Evolutionary conservation across 225 moss, liverwort and hornwort genomes (phyloP), one percentile per base, ranked within the genome.

Genomic region (Ulota crispa): DNA sequence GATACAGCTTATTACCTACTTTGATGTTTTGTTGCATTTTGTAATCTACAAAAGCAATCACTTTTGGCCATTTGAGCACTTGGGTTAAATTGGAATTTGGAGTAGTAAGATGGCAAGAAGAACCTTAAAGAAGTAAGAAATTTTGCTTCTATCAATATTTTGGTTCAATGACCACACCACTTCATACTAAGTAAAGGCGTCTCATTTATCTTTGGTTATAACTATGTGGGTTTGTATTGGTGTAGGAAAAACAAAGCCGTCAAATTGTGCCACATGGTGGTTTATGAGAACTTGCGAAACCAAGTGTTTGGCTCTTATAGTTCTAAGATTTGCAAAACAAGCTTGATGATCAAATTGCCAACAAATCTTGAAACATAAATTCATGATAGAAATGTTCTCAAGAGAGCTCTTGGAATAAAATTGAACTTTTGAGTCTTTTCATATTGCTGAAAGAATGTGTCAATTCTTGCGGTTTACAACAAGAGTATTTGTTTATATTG

Each of bases 191-290:
- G 23, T 20, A 31, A 10, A 41, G 23, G 3, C 65, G 64, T 50
- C 19, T 12, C 26, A 8, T 77, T 31, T 21, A 78, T 53, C 52
- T 6, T 61, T 24, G 57, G 31, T 42, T n/a, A 39, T 12, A 64
- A 50, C 64, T 30, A 32, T 23, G n/a, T 70, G 77, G 34, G 23
- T 64, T 47, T 82, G 32, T 26, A 41, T 56, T 67, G 82, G 19
- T 85, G 70, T 82, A 89, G 83, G 53, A 82, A 52, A 39, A 85
- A 64, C 70, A 89, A 85, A 78, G 92, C 89, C 52, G 80, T 76
- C 47, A 93, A 93, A 85, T 91, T 86, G 9, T 92, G 91, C 30
- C 94, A 92, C 78, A 88, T 95, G 56, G 82, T 89, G 36, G 92
- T 95, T 31, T 87, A 78, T 85, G 95, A 88, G 31, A 93, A 92